Conservation (phyloP, 768 basidiomycete species). For the Glaciozyma antarctica region DNA sequence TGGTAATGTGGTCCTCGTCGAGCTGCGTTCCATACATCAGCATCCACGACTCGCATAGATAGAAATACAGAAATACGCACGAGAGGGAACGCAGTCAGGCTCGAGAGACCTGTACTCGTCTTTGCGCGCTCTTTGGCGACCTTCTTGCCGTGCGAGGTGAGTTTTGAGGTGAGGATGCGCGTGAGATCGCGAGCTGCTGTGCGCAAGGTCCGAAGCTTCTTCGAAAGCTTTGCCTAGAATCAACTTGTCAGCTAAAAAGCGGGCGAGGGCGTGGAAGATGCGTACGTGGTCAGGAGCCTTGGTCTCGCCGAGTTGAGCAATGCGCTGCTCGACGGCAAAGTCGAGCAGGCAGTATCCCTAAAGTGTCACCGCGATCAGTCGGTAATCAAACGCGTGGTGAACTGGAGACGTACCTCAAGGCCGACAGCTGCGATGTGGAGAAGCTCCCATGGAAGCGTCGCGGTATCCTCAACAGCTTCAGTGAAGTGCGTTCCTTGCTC, state of each 20-base stretch:
- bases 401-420: conserved; percentile 53
- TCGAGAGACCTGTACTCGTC: conserved; percentile 3
- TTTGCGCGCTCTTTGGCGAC: conserved; percentile 26
- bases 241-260: background rate
- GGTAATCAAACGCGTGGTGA: too few species aligned
- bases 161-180: conserved; percentile 8
- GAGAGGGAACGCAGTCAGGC: conserved; percentile 5
- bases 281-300: conserved; percentile 23
- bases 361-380: background rate
- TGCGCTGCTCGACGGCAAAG: conserved; percentile 37
- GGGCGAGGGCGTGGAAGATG: background rate
- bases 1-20: conserved; percentile 17
- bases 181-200: conserved; percentile 16
- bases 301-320: conserved; percentile 4
- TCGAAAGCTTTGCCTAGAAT: conserved; percentile 20
- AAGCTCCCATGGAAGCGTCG: conserved; percentile 47
- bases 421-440: conserved; percentile 63
- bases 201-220: conserved; percentile 22
- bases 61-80: background rate
- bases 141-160: conserved; percentile 26
- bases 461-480: conserved; percentile 41
- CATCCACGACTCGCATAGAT: background rate
- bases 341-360: conserved; percentile 65
- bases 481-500: conserved; percentile 53
- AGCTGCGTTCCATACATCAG: conserved; percentile 3